Conservation (phyloP, 371 early-diverging fungal genomes). For the Mucor piriformis region DNA sequence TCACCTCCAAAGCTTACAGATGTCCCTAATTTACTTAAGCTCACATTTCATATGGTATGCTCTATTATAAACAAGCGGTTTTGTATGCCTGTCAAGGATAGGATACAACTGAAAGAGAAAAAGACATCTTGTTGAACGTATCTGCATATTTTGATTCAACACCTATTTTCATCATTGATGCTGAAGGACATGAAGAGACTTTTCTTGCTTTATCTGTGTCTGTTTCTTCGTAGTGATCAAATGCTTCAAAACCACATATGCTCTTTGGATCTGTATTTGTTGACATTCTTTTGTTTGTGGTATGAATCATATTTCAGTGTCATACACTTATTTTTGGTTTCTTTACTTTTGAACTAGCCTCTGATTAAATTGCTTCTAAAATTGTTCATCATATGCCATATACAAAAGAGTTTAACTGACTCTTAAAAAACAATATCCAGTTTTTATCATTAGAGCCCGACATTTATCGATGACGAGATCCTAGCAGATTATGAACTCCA, state of each 20-base stretch:
- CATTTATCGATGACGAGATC: slow-evolving; percentile 7
- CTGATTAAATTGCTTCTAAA: slow-evolving; percentile 1
- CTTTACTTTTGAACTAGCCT: background rate
- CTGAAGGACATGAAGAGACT: slow-evolving; percentile 16
- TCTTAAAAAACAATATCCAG: slow-evolving; percentile 2
- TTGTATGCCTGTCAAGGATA: slow-evolving; percentile 16
- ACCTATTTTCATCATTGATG: slow-evolving; percentile 18
- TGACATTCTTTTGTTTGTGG: background rate
- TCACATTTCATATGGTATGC: slow-evolving; percentile 16
- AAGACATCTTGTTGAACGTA: slow-evolving; percentile 13
- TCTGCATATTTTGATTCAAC: slow-evolving; percentile 11
- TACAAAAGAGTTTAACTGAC: slow-evolving; percentile 1
- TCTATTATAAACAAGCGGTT: slow-evolving; percentile 14
- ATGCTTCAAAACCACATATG: background rate
- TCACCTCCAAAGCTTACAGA: slow-evolving; percentile 16
- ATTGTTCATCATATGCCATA: slow-evolving; percentile 16
- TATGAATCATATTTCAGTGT: too few species aligned
- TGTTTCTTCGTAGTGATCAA: background rate
- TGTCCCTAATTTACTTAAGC: slow-evolving; percentile 16
- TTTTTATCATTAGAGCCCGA: background rate
- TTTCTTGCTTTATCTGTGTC: slow-evolving; percentile 2
- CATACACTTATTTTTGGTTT: background rate
- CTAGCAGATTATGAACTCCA: background rate
- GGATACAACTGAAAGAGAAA: slow-evolving; percentile 16
- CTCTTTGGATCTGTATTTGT: background rate